Percentiles rank a stretch among this genome's conserved stretches.
Conservation (phyloP, 345 rosid species). For the Salix caprea region DNA sequence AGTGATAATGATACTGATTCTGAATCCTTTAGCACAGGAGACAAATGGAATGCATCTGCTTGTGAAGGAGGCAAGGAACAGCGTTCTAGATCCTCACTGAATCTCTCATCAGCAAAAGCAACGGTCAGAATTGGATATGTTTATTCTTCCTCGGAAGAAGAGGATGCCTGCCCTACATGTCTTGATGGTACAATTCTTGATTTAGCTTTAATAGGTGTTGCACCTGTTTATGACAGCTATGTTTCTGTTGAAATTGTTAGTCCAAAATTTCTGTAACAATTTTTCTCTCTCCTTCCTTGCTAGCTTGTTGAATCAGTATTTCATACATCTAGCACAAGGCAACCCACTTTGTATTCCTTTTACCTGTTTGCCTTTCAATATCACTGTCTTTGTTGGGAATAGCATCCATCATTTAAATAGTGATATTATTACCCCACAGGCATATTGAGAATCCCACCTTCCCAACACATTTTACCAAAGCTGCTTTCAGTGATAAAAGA, state of each 20-base stretch:
- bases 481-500: background rate
- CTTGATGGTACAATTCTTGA: constrained; percentile 67
- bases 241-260: background rate
- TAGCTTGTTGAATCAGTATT: background rate
- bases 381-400: background rate
- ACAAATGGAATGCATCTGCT: constrained; percentile 58
- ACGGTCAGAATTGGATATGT: constrained; percentile 38
- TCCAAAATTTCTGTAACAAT: background rate
- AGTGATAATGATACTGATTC: constrained; percentile 51
- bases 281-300: background rate
- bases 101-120: constrained; percentile 44
- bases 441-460: background rate
- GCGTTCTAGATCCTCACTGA: constrained; percentile 44
- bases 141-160: constrained; percentile 66
- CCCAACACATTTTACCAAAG: background rate
- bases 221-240: background rate
- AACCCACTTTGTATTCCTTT: background rate
- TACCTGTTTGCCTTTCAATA: background rate
- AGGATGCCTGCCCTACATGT: constrained; percentile 96
- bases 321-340: background rate
- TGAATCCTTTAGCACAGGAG: constrained; percentile 49
- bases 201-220: constrained; percentile 1
- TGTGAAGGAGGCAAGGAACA: constrained; percentile 63
- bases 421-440: background rate
- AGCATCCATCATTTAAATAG: background rate